Evolutionary conservation across 345 rosid genomes (phyloP).

Genomic region (Linum tenue): DNA sequence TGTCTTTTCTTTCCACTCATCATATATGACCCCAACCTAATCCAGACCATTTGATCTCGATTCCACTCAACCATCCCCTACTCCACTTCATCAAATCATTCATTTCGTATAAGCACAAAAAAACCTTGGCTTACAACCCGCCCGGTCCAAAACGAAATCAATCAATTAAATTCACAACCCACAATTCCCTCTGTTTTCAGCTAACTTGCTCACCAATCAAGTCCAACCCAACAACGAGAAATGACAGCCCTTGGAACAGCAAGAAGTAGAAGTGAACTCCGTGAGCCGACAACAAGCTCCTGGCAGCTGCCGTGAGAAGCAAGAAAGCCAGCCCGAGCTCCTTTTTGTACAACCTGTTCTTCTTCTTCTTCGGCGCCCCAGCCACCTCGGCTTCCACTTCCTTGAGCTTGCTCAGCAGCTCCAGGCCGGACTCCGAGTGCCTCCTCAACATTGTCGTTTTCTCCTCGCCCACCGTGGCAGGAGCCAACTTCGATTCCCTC

Average conservation of each 20-base stretch:
- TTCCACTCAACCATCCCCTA: no score
- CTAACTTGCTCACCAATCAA: conserved; percentile 4
- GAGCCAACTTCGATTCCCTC: not conserved
- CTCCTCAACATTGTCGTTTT: not conserved
- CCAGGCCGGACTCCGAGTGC: conserved; percentile 1
- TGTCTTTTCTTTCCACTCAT: no score
- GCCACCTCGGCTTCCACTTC: not conserved
- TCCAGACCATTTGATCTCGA: no score
- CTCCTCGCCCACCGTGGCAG: not conserved
- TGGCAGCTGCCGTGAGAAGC: conserved; percentile 1
- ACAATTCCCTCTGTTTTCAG: not conserved
- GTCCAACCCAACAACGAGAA: conserved; percentile 4
- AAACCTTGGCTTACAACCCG: no score
- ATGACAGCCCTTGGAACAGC: conserved; percentile 3
- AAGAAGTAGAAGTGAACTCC: conserved; percentile 8
- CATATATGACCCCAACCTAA: no score
- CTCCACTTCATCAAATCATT: no score
- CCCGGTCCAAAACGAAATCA: no score
- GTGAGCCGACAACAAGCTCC: conserved; percentile 1
- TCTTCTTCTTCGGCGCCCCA: not conserved
- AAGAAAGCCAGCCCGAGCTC: conserved; percentile 2
- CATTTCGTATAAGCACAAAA: no score
- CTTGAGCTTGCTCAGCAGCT: not conserved
- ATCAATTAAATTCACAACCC: no score
- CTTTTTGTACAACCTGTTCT: not conserved